Evolutionary conservation across 306 rosid genomes (phyloP).

Genomic region (Vigna nakashimae): DNA sequence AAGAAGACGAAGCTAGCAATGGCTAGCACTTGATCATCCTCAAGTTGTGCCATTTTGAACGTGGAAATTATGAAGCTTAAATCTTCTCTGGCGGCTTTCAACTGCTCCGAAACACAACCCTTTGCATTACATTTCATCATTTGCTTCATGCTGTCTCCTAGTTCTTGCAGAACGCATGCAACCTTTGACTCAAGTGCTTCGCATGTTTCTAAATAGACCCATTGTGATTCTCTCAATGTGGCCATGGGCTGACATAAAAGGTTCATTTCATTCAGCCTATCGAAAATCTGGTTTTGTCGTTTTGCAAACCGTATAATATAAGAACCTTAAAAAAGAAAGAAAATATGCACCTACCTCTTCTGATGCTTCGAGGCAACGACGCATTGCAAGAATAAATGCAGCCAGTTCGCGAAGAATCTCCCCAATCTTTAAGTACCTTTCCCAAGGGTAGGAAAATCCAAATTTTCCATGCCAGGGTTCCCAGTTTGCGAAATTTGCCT

Average conservation of each 20-base stretch:
- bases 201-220: constrained; percentile 47
- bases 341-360: constrained; percentile 57
- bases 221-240: constrained; percentile 44
- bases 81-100: constrained; percentile 63
- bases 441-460: constrained; percentile 87
- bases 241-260: constrained; percentile 45
- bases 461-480: constrained; percentile 99
- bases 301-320: constrained; percentile 1
- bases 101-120: constrained; percentile 44
- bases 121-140: constrained; percentile 61
- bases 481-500: constrained; percentile 96
- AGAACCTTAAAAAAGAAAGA: constrained; percentile 22
- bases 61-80: constrained; percentile 46
- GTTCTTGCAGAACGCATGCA: constrained; percentile 59
- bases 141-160: constrained; percentile 70
- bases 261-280: constrained; percentile 24
- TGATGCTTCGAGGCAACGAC: constrained; percentile 62
- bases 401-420: constrained; percentile 78
- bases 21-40: constrained; percentile 54
- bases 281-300: not conserved
- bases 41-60: constrained; percentile 46
- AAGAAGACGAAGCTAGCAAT: constrained; percentile 62
- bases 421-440: constrained; percentile 73
- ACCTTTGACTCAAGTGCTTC: constrained; percentile 61
- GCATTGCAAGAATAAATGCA: constrained; percentile 56